Conservation (phyloP, 78 protist genomes). For the Bodo saltans region DNA sequence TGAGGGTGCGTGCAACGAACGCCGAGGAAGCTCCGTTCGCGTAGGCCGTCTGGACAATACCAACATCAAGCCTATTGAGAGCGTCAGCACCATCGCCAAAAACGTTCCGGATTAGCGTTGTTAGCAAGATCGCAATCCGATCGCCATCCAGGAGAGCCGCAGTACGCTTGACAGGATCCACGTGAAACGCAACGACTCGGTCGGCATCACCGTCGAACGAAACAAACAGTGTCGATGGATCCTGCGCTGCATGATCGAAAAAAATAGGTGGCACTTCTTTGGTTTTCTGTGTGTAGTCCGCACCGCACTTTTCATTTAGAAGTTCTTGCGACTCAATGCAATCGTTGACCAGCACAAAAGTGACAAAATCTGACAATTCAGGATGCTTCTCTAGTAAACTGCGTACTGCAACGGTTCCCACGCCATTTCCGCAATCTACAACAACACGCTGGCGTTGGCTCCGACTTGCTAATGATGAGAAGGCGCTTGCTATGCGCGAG, state of each 20-base stretch:
- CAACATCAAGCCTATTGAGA: not conserved
- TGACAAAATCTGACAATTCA: no score
- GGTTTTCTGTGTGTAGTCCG: slow-evolving; percentile 42
- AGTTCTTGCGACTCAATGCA: not conserved
- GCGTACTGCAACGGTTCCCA: no score
- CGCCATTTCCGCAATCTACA: no score
- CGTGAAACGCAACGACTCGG: slow-evolving; percentile 56
- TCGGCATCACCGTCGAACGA: slow-evolving; percentile 84
- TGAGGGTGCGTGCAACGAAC: not conserved
- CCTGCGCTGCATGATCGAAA: no score
- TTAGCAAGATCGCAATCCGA: no score
- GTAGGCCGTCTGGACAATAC: slow-evolving; percentile 66
- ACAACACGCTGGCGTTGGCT: no score
- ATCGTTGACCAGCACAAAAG: not conserved
- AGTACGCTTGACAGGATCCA: not conserved
- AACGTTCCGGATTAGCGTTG: no score
- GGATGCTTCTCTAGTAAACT: no score
- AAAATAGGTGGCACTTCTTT: slow-evolving; percentile 18
- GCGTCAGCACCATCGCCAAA: no score
- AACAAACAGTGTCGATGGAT: no score
- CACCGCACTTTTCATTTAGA: slow-evolving; percentile 52
- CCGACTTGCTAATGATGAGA: no score
- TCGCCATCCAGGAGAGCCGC: slow-evolving; percentile 73
- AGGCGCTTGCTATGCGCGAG: no score
- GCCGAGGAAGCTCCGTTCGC: slow-evolving; percentile 56